A percentile compares a stretch with the other conserved stretches of the same genome.
Conservation (phyloP, 2,329 filamentous ascomycete genomes). For the Bretziella fagacearum region DNA sequence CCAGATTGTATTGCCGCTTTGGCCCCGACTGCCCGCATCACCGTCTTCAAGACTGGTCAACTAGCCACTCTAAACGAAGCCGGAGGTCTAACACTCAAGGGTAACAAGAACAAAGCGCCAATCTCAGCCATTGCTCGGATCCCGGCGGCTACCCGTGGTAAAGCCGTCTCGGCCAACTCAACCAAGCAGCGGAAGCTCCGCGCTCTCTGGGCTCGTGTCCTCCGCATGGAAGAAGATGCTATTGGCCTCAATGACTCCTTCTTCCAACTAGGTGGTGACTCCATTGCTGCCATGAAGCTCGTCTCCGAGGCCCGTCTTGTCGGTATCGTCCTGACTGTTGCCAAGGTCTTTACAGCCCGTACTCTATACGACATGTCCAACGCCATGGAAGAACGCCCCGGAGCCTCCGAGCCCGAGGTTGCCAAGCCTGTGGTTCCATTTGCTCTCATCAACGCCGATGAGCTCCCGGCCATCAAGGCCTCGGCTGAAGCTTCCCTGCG, state of each 20-base stretch:
- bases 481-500: slow-evolving; percentile 34
- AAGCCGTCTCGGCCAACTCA: slow-evolving; percentile 25
- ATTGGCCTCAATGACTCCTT: slow-evolving; percentile 41
- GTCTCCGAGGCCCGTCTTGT: slow-evolving; percentile 36
- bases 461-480: slow-evolving; percentile 22
- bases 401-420: slow-evolving; percentile 10
- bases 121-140: slow-evolving; percentile 5
- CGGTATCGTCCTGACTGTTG: slow-evolving; percentile 34
- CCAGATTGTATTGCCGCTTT: slow-evolving; percentile 20
- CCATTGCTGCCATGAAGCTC: slow-evolving; percentile 43
- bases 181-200: slow-evolving; percentile 28
- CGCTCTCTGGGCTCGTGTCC: slow-evolving; percentile 31
- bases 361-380: slow-evolving; percentile 36
- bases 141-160: slow-evolving; percentile 14
- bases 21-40: slow-evolving; percentile 14
- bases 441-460: slow-evolving; percentile 22
- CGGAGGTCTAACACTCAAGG: slow-evolving; percentile 20
- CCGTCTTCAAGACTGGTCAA: slow-evolving; percentile 26
- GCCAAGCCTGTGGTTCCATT: slow-evolving; percentile 28
- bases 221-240: slow-evolving; percentile 27
- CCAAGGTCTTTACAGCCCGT: slow-evolving; percentile 35
- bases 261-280: slow-evolving; percentile 44
- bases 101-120: slow-evolving; percentile 14
- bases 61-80: slow-evolving; percentile 24
- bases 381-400: slow-evolving; percentile 25